phyloP scores from a whole-genome alignment of 2,329 filamentous ascomycete species.

The Botryosphaeria dothidea region DNA sequence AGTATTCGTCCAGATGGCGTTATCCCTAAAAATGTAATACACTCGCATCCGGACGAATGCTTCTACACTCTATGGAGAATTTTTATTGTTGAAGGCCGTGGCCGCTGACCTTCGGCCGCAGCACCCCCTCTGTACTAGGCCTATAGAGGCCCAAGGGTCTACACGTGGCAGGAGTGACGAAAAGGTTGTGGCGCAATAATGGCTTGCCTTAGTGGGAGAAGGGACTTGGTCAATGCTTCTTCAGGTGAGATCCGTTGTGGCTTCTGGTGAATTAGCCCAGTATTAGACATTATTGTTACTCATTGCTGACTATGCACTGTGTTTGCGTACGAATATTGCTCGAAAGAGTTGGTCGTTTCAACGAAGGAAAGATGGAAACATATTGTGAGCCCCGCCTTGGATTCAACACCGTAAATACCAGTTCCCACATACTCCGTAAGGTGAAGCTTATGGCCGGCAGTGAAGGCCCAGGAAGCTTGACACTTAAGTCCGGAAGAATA shows the following conservation, averaged over 20 bases:
- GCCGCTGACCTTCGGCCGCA: too few relatives aligned
- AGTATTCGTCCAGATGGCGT: too few relatives aligned
- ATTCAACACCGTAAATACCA: too few relatives aligned
- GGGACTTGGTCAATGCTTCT: neutral
- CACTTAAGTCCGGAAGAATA: too few relatives aligned
- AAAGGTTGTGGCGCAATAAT: neutral
- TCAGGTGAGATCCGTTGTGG: neutral
- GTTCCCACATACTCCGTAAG: too few relatives aligned
- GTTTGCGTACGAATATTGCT: neutral
- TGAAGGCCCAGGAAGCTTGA: too few relatives aligned
- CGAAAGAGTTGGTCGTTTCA: neutral
- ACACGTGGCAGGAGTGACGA: neutral
- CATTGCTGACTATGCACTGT: neutral
- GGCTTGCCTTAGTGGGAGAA: neutral
- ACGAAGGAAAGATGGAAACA: neutral
- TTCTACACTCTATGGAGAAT: too few relatives aligned
- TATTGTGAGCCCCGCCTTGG: neutral
- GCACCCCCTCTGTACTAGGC: too few relatives aligned
- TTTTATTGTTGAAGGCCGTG: too few relatives aligned
- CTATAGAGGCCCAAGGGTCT: neutral
- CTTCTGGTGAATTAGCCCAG: neutral
- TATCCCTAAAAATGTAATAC: too few relatives aligned
- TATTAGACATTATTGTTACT: neutral
- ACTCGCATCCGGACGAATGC: too few relatives aligned
- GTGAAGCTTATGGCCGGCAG: too few relatives aligned